These are phyloP conservation scores for Coniochaeta sp. DNA, from an alignment of 2,329 filamentous ascomycete genomes.

Conservation along the genomic window DNA sequence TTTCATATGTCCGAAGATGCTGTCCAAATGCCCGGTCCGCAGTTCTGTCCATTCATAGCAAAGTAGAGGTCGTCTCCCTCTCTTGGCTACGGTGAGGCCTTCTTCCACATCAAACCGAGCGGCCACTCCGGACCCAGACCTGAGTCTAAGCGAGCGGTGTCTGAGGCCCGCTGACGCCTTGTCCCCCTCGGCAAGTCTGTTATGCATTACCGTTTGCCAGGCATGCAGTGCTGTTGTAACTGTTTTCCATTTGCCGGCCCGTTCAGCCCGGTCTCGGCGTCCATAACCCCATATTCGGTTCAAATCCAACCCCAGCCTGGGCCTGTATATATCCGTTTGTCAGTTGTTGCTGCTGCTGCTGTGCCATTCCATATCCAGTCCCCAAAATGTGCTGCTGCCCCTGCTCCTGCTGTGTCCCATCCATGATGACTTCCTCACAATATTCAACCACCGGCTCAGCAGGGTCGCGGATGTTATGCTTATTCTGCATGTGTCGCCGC, in stretches of 20 bases:
- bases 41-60: not conserved
- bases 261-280: not conserved
- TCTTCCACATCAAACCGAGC: not conserved
- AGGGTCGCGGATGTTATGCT: constrained; percentile 33
- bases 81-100: not conserved
- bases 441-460: constrained; percentile 37
- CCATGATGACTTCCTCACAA: constrained; percentile 29
- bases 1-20: no score
- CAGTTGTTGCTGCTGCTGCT: not conserved
- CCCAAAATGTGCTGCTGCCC: not conserved
- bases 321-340: not conserved
- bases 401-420: constrained; percentile 10
- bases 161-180: no score
- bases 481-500: constrained; percentile 56
- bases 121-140: not conserved
- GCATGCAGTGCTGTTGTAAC: not conserved
- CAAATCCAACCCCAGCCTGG: not conserved
- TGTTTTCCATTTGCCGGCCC: not conserved
- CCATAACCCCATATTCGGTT: not conserved
- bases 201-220: no score
- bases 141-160: not conserved
- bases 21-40: no score
- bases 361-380: not conserved
- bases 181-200: no score
- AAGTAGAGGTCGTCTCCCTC: no score